These are phyloP conservation scores for Fusarium lyarnte DNA, from an alignment of 2,329 filamentous ascomycete species.

Conservation along the genomic window DNA sequence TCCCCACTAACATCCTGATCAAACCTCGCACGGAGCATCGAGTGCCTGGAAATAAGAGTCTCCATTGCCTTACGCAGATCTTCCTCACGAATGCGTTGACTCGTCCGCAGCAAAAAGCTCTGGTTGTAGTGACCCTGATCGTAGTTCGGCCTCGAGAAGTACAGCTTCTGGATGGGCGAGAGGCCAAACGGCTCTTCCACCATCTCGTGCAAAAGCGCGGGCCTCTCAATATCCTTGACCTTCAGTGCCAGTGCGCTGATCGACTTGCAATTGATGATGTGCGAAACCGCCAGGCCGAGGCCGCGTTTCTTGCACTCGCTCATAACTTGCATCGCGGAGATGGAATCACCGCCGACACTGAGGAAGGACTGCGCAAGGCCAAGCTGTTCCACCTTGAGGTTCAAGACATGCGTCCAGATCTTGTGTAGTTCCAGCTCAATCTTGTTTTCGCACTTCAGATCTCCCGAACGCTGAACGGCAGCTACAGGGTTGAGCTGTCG, in stretches of 20 bases:
- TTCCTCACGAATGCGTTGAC: not conserved
- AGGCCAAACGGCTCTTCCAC: conserved; percentile 10
- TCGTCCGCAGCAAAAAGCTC: conserved; percentile 32
- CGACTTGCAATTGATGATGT: conserved; percentile 44
- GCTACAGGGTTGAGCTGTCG: conserved; percentile 24
- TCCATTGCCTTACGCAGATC: conserved; percentile 23
- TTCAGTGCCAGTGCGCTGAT: conserved; percentile 22
- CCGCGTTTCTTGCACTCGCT: conserved; percentile 48
- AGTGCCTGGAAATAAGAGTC: conserved; percentile 13
- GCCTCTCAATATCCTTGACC: conserved; percentile 19
- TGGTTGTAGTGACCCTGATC: conserved; percentile 34
- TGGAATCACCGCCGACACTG: conserved; percentile 54
- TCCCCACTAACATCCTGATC: not conserved
- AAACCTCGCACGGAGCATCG: conserved; percentile 35
- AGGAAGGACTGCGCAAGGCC: conserved; percentile 46
- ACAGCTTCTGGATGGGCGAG: conserved; percentile 35
- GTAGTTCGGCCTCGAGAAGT: conserved; percentile 25
- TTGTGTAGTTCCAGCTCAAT: conserved; percentile 17
- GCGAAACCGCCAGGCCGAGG: conserved; percentile 41
- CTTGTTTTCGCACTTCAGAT: not conserved
- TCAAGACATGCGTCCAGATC: conserved; percentile 31
- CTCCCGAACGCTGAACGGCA: not conserved
- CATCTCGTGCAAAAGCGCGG: not conserved
- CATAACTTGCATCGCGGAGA: conserved; percentile 52
- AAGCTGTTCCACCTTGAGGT: conserved; percentile 36